Percentiles rank a stretch among this genome's conserved stretches.
Evolutionary conservation across 2,329 filamentous ascomycete species (phyloP).

Genomic region (Cordyceps cicadae): DNA sequence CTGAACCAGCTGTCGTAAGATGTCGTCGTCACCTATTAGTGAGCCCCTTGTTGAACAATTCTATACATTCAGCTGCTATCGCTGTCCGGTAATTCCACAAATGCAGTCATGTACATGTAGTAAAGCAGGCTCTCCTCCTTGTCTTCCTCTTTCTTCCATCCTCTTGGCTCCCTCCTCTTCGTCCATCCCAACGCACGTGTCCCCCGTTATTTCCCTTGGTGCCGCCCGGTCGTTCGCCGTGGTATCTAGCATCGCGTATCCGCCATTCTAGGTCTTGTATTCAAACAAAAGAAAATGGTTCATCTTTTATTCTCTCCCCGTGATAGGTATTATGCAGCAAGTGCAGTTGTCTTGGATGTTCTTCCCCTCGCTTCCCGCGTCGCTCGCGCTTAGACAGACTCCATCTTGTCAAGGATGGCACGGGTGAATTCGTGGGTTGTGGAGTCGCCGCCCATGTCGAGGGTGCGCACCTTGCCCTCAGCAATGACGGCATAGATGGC

Average conservation of each 20-base stretch:
- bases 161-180: background rate
- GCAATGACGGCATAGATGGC: conserved; percentile 70
- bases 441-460: conserved; percentile 87
- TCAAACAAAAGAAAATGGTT: conserved; percentile 9
- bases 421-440: conserved; percentile 93
- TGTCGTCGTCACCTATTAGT: background rate
- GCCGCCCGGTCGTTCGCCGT: background rate
- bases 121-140: background rate
- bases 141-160: background rate
- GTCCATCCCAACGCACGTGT: background rate
- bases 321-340: background rate
- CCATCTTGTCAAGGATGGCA: conserved; percentile 93
- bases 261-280: conserved; percentile 6
- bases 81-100: conserved; percentile 8
- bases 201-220: background rate
- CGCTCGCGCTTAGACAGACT: conserved; percentile 49
- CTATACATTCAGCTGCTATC: conserved; percentile 11
- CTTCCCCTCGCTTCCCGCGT: background rate
- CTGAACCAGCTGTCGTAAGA: background rate
- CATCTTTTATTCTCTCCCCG: background rate
- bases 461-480: conserved; percentile 81
- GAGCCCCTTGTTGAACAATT: background rate
- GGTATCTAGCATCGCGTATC: background rate
- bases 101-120: conserved; percentile 11
- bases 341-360: background rate